These are phyloP conservation scores for Exsudoporus floridanus DNA, from an alignment of 1,284 basidiomycete genomes.

Conservation along the genomic window DNA sequence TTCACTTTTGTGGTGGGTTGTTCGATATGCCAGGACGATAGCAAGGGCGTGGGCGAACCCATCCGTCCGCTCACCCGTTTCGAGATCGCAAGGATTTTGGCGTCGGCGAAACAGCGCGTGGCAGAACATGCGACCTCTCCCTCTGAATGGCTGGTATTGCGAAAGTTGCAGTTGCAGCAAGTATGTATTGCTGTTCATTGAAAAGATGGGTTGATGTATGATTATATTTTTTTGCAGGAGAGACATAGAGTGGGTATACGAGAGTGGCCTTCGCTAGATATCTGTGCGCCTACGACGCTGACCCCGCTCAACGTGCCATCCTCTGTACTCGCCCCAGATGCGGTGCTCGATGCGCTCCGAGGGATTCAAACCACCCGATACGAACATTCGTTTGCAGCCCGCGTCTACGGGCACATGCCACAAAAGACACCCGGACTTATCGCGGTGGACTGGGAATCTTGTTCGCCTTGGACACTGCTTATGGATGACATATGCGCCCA, in stretches of 20 bases:
- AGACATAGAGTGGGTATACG: constrained; percentile 33
- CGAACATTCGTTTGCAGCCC: constrained; percentile 60
- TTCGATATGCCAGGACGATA: constrained; percentile 13
- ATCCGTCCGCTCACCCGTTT: constrained; percentile 33
- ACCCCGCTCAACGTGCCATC: constrained; percentile 23
- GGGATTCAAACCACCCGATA: constrained; percentile 61
- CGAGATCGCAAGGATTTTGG: constrained; percentile 24
- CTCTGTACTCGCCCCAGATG: constrained; percentile 35
- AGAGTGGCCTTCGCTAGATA: background rate
- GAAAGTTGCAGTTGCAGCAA: constrained; percentile 48
- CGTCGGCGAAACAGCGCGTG: constrained; percentile 8
- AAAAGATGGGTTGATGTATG: background rate
- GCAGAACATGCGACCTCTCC: constrained; percentile 18
- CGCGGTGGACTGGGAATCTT: constrained; percentile 68
- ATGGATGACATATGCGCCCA: constrained; percentile 70
- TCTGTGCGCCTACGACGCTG: constrained; percentile 7
- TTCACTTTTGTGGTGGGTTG: background rate
- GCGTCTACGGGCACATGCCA: constrained; percentile 46
- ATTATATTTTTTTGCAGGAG: too few species aligned
- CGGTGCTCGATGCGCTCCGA: constrained; percentile 54
- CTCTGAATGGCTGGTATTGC: constrained; percentile 39
- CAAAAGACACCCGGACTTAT: constrained; percentile 38
- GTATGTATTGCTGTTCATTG: constrained; percentile 31
- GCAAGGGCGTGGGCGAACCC: constrained; percentile 6
- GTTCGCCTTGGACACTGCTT: constrained; percentile 68